Base-by-base conservation (phyloP, 2,329 filamentous ascomycete species). In the Emmonsiellopsis sp. region DNA sequence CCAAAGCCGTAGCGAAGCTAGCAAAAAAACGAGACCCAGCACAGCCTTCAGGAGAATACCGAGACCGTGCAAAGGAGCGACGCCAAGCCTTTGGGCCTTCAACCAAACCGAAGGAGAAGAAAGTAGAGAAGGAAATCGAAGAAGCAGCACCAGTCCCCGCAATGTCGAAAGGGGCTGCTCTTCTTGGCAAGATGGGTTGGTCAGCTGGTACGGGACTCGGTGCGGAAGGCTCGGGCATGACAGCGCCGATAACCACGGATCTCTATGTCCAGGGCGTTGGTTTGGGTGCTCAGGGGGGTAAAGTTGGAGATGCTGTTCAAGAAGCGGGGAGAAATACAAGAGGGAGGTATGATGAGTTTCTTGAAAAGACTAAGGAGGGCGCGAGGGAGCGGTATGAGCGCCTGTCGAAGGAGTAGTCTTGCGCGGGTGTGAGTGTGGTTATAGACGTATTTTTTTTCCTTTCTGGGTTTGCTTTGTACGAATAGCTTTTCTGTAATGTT, bases 131-230 rank as follows among this genome's bases (percentile, higher is more conserved):
- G 16, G 59, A 56, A 47, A 55, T 52, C 9, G 46, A 67, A 54
- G 63, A 63, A 6, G 59, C 63, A n/a, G 44, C 63, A 0, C 60
- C 64, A 0, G 62, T 61, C 1, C 62, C 69, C 32, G 55, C 58
- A 0, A 63, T 67, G 11, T 77, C 75, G 3, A 77, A 77, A 61
- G 75, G 75, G n/a, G 75, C 75, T 2, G 71, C 74, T 2, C 66
- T 78, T 11, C 69, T 78, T 9, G 73, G 70, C 54, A 77, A 77
- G 55, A 77, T 78, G 75, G 75, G 75, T 15, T 77, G 75, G 71
- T 70, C 69, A 1, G 72, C 68, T 4, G 75, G 75, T 0, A 67
- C 72, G 50, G 75, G 75, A 1, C 65, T 78, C 8, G 75, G 75
- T 41, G 75, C 73, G 4, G 68, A 75, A 56, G 74, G 75, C 1